phyloP scores from a whole-genome alignment of 495 filamentous ascomycete species.

The Penicillium dipodomyicola region DNA sequence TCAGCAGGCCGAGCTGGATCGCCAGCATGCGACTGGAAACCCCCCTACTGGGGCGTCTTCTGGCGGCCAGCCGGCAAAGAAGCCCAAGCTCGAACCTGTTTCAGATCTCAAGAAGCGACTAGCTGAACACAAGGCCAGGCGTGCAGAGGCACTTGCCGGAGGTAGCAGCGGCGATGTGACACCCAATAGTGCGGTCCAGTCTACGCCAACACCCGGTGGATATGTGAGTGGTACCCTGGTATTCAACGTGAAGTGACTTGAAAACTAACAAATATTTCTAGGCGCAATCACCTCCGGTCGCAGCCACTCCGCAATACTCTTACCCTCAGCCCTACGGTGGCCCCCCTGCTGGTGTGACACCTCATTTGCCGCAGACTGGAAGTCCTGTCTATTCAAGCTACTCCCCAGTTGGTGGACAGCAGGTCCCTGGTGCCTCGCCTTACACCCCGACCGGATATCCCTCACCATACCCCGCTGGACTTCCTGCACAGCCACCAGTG shows the following conservation, averaged over 20 bases:
- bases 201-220: conserved; percentile 38
- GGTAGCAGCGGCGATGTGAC: conserved; percentile 61
- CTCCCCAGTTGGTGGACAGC: conserved; percentile 36
- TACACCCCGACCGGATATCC: conserved; percentile 44
- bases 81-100: conserved; percentile 72
- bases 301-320: conserved; percentile 30
- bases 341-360: conserved; percentile 28
- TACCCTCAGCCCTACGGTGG: conserved; percentile 42
- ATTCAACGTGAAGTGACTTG: not conserved
- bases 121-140: conserved; percentile 73
- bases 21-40: conserved; percentile 80
- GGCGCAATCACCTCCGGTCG: conserved; percentile 28
- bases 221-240: conserved; percentile 48
- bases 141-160: conserved; percentile 56
- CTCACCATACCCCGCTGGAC: conserved; percentile 39
- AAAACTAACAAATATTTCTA: conserved; percentile 18
- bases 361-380: conserved; percentile 43
- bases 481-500: conserved; percentile 15
- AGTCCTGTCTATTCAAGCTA: conserved; percentile 43
- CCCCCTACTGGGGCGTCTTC: conserved; percentile 58
- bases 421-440: conserved; percentile 31
- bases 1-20: conserved; percentile 80
- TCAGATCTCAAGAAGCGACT: conserved; percentile 80
- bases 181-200: conserved; percentile 50
- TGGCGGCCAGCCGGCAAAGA: conserved; percentile 63